Evolutionary conservation across 495 filamentous ascomycete species (phyloP), one percentile per base, ranked within the genome.

Genomic region (Hamigera avellanea): DNA sequence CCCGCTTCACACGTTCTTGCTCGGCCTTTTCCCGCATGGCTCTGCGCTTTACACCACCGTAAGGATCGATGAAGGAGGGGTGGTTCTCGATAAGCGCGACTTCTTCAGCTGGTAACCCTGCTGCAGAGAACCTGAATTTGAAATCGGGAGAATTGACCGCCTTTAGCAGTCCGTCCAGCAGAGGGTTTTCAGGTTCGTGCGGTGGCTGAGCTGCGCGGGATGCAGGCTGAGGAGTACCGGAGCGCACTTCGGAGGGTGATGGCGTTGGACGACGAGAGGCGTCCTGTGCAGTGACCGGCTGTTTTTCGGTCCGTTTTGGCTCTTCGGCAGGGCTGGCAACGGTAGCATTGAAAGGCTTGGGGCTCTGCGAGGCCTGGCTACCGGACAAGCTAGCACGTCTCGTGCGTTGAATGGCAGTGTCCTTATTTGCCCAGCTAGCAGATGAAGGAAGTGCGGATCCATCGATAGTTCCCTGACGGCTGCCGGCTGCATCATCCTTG

Each of bases 341-440:
- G 12, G 75, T 66, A 5, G 80, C 70, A 36, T 67, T 70, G 0
- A 75, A 72, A 5, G 79, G 70, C 15, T 78, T 78, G 28, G 91
- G 89, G 52, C 89, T 95, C 14, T 88, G 77, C 23, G 76, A 75
- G 12, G 85, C 76, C 37, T 78, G 76, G 47, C 81, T 93, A 5
- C 81, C 83, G 18, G 81, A 76, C 37, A 84, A 68, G 53, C 86
- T 94, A 16, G 80, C 70, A 25, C 81, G 70, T 37, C 81, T 70
- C 44, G 81, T 81, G 27, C 76, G 72, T 39, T 76, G 75, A 13
- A 66, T 59, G 23, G 81, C 75, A 3, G 21, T 67, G 40, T 83
- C 81, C 44, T 83, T 86, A 32, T 72, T 75, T 5, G 87, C 91
- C 91, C 91, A 99, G 51, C 79, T 95, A 3, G 89, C 91, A 5